Percentiles rank a stretch among this genome's conserved stretches.
Evolutionary conservation across 768 basidiomycete species (phyloP).

Genomic region (Boletus bicolor): DNA sequence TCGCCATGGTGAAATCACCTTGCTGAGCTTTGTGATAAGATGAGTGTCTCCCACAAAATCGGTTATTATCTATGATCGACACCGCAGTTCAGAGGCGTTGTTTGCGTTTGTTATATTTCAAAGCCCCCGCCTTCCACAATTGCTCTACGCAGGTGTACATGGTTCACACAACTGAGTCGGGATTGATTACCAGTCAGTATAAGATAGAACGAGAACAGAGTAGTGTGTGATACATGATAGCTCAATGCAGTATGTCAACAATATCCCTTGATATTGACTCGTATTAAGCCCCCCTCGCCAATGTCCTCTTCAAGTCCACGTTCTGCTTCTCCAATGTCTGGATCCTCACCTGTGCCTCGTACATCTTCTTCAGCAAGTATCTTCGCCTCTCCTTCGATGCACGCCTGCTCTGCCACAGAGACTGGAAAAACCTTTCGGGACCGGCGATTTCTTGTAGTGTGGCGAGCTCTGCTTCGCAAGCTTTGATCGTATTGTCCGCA

Average conservation of each 20-base stretch:
- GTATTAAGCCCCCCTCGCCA: conserved; percentile 40
- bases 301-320: conserved; percentile 54
- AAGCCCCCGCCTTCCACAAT: conserved; percentile 15
- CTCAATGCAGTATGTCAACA: neutral
- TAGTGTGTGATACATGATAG: neutral
- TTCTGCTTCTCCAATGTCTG: conserved; percentile 72
- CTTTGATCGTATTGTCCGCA: conserved; percentile 60
- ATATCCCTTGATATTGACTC: neutral
- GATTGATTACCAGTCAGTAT: neutral
- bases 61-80: neutral
- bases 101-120: conserved; percentile 25
- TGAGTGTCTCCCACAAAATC: neutral
- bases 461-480: conserved; percentile 74
- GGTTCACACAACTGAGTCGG: no score
- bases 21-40: no score
- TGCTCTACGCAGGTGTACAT: neutral
- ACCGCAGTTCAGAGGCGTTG: conserved; percentile 1
- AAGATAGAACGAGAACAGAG: neutral
- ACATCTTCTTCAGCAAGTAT: conserved; percentile 76
- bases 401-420: conserved; percentile 42
- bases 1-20: conserved; percentile 12
- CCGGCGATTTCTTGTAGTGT: conserved; percentile 63
- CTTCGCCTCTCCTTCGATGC: conserved; percentile 58
- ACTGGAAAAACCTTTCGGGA: conserved; percentile 40
- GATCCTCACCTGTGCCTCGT: conserved; percentile 62